Conservation (phyloP, 2,329 filamentous ascomycete species). For the Nigrograna mackinnonii region DNA sequence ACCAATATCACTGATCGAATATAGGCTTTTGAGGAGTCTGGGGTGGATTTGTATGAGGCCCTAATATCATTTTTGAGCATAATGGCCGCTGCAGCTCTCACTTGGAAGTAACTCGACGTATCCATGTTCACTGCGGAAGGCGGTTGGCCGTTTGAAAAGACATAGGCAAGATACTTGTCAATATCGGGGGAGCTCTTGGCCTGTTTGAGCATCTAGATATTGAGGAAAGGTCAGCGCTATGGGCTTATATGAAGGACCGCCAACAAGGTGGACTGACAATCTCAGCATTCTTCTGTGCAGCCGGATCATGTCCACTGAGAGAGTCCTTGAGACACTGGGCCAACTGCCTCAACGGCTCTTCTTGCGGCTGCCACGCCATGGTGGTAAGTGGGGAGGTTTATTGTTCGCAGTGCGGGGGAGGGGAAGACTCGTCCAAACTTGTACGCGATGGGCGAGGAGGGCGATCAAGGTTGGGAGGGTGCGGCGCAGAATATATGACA, state of each 20-base stretch:
- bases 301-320: slow-evolving; percentile 79
- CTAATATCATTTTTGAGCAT: slow-evolving; percentile 96
- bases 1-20: slow-evolving; percentile 79
- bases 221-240: slow-evolving; percentile 25
- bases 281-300: slow-evolving; percentile 86
- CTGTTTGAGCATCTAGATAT: slow-evolving; percentile 83
- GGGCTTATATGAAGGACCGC: slow-evolving; percentile 6
- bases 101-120: slow-evolving; percentile 68
- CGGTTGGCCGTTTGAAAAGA: slow-evolving; percentile 73
- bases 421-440: slow-evolving; percentile 8
- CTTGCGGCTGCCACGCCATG: slow-evolving; percentile 93
- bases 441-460: neutral
- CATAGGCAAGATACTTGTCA: slow-evolving; percentile 94
- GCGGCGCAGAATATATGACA: neutral
- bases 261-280: slow-evolving; percentile 65
- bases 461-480: neutral
- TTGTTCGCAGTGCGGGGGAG: neutral
- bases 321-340: slow-evolving; percentile 90
- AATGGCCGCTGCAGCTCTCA: slow-evolving; percentile 85
- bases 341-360: slow-evolving; percentile 86
- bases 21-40: slow-evolving; percentile 72
- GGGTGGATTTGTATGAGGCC: slow-evolving; percentile 73
- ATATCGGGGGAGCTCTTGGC: slow-evolving; percentile 89
- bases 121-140: slow-evolving; percentile 65
- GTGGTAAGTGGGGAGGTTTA: slow-evolving; percentile 10